Percentiles rank a stretch among this genome's conserved stretches.
Conservation (phyloP, 306 rosid genomes). For the Medicago arabica region DNA sequence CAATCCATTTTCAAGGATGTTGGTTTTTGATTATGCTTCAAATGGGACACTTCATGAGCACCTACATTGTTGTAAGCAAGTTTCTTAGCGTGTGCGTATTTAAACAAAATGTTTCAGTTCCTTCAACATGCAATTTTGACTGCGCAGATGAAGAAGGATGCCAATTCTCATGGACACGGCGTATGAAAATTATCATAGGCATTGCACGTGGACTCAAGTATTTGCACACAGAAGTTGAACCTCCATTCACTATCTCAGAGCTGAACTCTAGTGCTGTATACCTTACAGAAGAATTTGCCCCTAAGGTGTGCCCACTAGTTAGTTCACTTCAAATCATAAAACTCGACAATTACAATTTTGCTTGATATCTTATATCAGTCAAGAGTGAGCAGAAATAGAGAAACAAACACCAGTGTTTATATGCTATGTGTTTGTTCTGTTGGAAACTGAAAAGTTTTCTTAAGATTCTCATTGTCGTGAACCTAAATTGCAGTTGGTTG, state of each 20-base stretch:
- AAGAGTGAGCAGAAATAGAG: slow-evolving; percentile 28
- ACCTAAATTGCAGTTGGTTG: slow-evolving; percentile 74
- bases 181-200: slow-evolving; percentile 85
- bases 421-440: neutral
- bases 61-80: slow-evolving; percentile 84
- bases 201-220: slow-evolving; percentile 89
- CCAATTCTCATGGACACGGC: slow-evolving; percentile 87
- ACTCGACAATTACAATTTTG: neutral
- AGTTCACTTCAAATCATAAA: slow-evolving; percentile 22
- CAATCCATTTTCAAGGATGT: slow-evolving; percentile 90
- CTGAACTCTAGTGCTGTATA: slow-evolving; percentile 90
- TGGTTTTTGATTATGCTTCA: slow-evolving; percentile 93
- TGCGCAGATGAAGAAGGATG: slow-evolving; percentile 88
- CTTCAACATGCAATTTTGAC: slow-evolving; percentile 42
- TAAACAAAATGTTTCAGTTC: slow-evolving; percentile 24
- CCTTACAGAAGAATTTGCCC: slow-evolving; percentile 95
- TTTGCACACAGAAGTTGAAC: slow-evolving; percentile 86
- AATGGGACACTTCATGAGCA: slow-evolving; percentile 92
- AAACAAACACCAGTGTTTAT: neutral
- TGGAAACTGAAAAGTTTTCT: slow-evolving; percentile 38
- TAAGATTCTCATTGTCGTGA: slow-evolving; percentile 28
- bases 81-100: slow-evolving; percentile 19
- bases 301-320: slow-evolving; percentile 63
- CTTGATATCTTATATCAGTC: slow-evolving; percentile 22
- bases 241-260: slow-evolving; percentile 94